A percentile compares a stretch with the other conserved stretches of the same genome.
Evolutionary conservation across 805 yeast genomes (phyloP).

Genomic region (Cyberlindnera xylosilytica): DNA sequence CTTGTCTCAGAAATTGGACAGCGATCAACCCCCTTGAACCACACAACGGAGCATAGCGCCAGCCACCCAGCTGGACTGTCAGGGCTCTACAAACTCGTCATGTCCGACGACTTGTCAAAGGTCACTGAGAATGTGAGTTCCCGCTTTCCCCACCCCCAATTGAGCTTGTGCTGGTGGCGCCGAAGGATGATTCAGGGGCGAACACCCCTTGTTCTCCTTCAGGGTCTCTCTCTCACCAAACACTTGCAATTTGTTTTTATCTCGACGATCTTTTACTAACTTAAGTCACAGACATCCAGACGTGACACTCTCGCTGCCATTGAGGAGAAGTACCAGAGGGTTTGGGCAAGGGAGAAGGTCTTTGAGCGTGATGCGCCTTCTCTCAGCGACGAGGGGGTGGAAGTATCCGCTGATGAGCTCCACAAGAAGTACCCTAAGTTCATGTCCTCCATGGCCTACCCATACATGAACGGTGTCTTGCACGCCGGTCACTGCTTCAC

Average conservation of each 20-base stretch:
- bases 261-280: too few species aligned
- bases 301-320: conserved; percentile 89
- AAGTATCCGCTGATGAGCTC: conserved; percentile 61
- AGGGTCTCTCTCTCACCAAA: too few species aligned
- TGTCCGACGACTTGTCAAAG: background rate
- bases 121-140: background rate
- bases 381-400: conserved; percentile 54
- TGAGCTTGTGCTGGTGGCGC: too few species aligned
- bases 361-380: conserved; percentile 90
- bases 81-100: background rate
- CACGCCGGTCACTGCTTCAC: conserved; percentile 99
- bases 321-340: conserved; percentile 82
- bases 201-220: too few species aligned
- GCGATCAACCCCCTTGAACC: background rate
- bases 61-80: background rate
- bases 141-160: too few species aligned
- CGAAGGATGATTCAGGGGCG: too few species aligned
- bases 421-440: conserved; percentile 80
- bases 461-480: conserved; percentile 97
- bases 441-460: conserved; percentile 85
- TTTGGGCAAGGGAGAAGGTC: conserved; percentile 83
- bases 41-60: background rate
- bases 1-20: too few species aligned
- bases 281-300: conserved; percentile 85
- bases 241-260: too few species aligned